Evolutionary conservation across 2,329 filamentous ascomycete genomes (phyloP).

Genomic region (Penicillium oxalicum): DNA sequence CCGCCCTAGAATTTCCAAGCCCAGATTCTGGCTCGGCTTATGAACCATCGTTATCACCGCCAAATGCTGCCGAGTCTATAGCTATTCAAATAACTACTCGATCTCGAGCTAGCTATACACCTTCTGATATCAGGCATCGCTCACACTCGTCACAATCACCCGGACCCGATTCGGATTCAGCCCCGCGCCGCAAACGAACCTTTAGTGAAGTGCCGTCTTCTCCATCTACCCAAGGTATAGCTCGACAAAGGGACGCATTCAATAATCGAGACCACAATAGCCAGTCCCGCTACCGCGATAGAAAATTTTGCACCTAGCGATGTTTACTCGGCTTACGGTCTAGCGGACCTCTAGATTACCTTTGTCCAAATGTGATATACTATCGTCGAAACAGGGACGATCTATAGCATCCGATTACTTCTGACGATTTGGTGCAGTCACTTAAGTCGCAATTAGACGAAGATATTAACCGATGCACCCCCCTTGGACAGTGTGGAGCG

Average conservation of each 20-base stretch:
- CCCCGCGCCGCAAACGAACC: background rate
- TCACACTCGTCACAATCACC: background rate
- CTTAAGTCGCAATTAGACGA: constrained; percentile 24
- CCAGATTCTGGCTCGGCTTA: constrained; percentile 15
- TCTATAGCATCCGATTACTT: constrained; percentile 13
- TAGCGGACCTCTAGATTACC: constrained; percentile 15
- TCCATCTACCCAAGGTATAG: background rate
- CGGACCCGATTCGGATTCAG: background rate
- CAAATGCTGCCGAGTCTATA: background rate
- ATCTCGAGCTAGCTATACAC: background rate
- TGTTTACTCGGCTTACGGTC: constrained; percentile 24
- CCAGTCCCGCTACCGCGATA: constrained; percentile 9
- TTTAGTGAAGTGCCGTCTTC: background rate
- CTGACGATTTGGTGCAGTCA: constrained; percentile 11
- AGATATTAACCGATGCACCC: constrained; percentile 22
- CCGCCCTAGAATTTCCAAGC: constrained; percentile 13
- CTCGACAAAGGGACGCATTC: background rate
- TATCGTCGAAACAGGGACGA: constrained; percentile 7
- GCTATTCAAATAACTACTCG: background rate
- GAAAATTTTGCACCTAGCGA: constrained; percentile 24
- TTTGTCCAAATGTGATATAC: constrained; percentile 21
- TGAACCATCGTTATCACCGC: constrained; percentile 17
- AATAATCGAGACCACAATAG: background rate
- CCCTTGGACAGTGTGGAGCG: constrained; percentile 18
- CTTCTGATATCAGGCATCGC: background rate